These are phyloP conservation scores for Brettanomyces custersianus DNA, from an alignment of 805 yeast genomes.

Conservation along the genomic window DNA sequence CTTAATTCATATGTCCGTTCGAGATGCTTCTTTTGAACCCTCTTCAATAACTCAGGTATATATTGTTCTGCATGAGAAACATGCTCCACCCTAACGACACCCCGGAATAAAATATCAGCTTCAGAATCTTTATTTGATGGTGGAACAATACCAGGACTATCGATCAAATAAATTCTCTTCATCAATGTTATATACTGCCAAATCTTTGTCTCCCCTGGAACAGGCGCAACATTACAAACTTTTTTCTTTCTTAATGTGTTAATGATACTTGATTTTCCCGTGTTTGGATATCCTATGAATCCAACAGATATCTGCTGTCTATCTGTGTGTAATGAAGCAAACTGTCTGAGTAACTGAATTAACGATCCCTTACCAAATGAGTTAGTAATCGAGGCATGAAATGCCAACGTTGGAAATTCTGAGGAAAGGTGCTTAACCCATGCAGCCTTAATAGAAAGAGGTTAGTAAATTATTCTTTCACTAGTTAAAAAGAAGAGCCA, in stretches of 20 bases:
- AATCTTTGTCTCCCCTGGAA: conserved; percentile 97
- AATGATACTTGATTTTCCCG: conserved; percentile 95
- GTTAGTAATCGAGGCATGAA: conserved; percentile 95
- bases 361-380: conserved; percentile 97
- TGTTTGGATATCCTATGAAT: conserved; percentile 93
- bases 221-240: conserved; percentile 95
- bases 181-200: conserved; percentile 98
- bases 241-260: conserved; percentile 90
- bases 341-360: conserved; percentile 88
- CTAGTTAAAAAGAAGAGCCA: neutral
- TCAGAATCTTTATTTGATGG: conserved; percentile 86
- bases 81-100: conserved; percentile 98
- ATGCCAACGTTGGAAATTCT: conserved; percentile 89
- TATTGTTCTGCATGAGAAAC: conserved; percentile 93
- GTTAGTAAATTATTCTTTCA: conserved; percentile 8
- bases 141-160: conserved; percentile 98
- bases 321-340: conserved; percentile 81
- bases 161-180: conserved; percentile 92
- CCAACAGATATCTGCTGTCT: conserved; percentile 96
- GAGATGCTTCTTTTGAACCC: conserved; percentile 82
- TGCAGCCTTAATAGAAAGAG: conserved; percentile 31
- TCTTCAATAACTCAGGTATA: conserved; percentile 74
- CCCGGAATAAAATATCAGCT: conserved; percentile 87
- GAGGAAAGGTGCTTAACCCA: conserved; percentile 96
- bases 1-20: conserved; percentile 92